Conservation (phyloP, 345 rosid genomes). For the Toxicodendron radicans region DNA sequence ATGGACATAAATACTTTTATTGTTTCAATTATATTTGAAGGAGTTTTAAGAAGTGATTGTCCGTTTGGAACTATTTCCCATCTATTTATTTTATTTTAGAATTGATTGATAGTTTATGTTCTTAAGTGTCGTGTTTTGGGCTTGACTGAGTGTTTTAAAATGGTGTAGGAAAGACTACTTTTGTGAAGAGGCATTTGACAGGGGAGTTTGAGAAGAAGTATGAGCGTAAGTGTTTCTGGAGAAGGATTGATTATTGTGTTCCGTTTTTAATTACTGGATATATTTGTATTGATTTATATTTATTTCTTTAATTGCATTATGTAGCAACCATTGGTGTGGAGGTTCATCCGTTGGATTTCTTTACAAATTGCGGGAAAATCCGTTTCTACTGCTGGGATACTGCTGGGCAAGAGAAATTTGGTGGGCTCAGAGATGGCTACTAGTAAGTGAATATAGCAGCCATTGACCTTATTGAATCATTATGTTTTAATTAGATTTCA, state of each 20-base stretch:
- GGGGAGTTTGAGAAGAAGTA: slow-evolving; percentile 98
- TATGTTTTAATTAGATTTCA: background rate
- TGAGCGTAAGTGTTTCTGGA: slow-evolving; percentile 59
- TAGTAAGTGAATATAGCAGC: slow-evolving; percentile 50
- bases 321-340: slow-evolving; percentile 95
- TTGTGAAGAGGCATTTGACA: slow-evolving; percentile 88
- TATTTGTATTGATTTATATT: background rate
- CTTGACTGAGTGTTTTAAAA: background rate
- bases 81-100: too few relatives aligned
- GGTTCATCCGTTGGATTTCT: slow-evolving; percentile 94
- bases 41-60: too few relatives aligned
- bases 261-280: background rate
- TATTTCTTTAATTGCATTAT: background rate
- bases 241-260: too few relatives aligned
- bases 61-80: too few relatives aligned
- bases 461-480: background rate
- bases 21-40: background rate
- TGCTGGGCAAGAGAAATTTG: slow-evolving; percentile 95
- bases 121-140: background rate
- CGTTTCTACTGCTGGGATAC: slow-evolving; percentile 98
- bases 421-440: slow-evolving; percentile 96
- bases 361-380: slow-evolving; percentile 85
- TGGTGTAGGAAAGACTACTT: slow-evolving; percentile 79
- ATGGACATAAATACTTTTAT: background rate
- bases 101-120: background rate